Percentiles rank a stretch among this genome's conserved stretches.
Conservation (phyloP, 345 rosid genomes). For the Ricinus communis region DNA sequence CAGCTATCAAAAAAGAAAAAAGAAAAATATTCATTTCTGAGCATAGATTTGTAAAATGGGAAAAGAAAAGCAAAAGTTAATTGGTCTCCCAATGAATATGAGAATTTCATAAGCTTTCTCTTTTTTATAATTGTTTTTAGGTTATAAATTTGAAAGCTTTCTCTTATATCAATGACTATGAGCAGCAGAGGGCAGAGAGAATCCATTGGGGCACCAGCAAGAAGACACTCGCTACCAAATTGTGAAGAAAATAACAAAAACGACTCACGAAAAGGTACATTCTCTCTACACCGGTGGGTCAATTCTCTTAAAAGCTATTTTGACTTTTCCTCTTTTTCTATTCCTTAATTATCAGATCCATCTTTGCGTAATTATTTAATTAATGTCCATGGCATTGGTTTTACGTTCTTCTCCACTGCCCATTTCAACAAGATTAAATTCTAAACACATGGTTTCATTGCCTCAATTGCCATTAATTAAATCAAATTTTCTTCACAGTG, state of each 20-base stretch:
- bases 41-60: too few species aligned
- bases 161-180: constrained; percentile 40
- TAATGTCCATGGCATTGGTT: background rate
- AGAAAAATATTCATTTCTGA: too few species aligned
- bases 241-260: background rate
- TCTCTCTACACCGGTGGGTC: background rate
- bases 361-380: too few species aligned
- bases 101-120: constrained; percentile 9
- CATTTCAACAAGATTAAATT: too few species aligned
- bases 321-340: background rate
- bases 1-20: too few species aligned
- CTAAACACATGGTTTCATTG: too few species aligned
- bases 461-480: too few species aligned
- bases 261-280: background rate
- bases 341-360: background rate
- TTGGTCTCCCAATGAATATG: constrained; percentile 22
- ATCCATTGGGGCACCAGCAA: constrained; percentile 12
- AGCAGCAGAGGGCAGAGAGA: constrained; percentile 13
- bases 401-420: too few species aligned
- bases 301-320: background rate
- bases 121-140: too few species aligned
- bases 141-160: constrained; percentile 12
- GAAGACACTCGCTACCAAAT: constrained; percentile 16
- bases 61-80: constrained; percentile 15
- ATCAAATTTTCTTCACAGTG: too few species aligned